Conservation (phyloP, 345 rosid genomes). For the Anacardium occidentale region DNA sequence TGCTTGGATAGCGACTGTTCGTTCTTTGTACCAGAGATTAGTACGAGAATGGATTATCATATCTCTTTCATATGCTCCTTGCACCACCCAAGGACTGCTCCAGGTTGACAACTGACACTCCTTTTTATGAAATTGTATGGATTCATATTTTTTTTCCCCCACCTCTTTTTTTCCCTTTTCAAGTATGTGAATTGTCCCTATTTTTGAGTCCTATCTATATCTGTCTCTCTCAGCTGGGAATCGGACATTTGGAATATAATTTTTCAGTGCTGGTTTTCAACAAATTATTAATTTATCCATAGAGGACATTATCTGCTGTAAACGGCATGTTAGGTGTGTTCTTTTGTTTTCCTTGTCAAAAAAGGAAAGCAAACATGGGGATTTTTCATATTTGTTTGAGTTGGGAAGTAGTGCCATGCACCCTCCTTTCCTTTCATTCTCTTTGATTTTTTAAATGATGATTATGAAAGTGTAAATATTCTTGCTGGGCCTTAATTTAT, state of each 20-base stretch:
- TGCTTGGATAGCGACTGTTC: constrained; percentile 73
- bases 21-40: constrained; percentile 79
- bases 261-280: background rate
- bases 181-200: background rate
- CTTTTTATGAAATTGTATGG: background rate
- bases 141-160: background rate
- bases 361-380: background rate
- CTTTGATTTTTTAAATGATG: background rate
- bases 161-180: background rate
- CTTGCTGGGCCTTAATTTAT: background rate
- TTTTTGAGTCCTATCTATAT: background rate
- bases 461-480: background rate
- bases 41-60: constrained; percentile 88
- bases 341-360: too few relatives aligned
- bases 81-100: constrained; percentile 98
- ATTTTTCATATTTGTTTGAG: background rate
- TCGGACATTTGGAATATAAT: background rate
- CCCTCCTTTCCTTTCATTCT: background rate
- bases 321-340: background rate
- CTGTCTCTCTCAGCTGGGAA: background rate
- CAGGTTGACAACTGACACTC: constrained; percentile 56
- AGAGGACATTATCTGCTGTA: background rate
- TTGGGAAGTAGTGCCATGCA: background rate
- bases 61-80: constrained; percentile 94
- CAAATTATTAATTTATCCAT: background rate